Conservation (phyloP, 192 early-diverging fungal genomes). For the Coemansia sp. region DNA sequence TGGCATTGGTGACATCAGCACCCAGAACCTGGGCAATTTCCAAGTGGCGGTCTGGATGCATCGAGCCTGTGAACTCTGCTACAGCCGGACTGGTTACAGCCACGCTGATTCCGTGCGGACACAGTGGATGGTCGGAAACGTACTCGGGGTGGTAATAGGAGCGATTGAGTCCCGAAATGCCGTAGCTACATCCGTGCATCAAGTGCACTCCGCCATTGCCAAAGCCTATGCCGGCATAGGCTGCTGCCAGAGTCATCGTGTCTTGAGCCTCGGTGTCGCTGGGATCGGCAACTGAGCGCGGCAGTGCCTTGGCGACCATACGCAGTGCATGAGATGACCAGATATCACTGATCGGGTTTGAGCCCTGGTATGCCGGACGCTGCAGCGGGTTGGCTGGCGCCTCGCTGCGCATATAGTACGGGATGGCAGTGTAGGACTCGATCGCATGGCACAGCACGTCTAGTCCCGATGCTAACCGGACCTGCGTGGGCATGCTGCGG, state of each 20-base stretch:
- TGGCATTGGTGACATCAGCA: slow-evolving; percentile 63
- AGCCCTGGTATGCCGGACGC: slow-evolving; percentile 88
- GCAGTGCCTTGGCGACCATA: slow-evolving; percentile 79
- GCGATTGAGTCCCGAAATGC: slow-evolving; percentile 83
- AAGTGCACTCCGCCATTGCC: slow-evolving; percentile 89
- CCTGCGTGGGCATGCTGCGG: slow-evolving; percentile 78
- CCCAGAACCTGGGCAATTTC: slow-evolving; percentile 76
- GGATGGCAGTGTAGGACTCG: slow-evolving; percentile 89
- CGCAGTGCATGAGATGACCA: slow-evolving; percentile 79
- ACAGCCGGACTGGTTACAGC: slow-evolving; percentile 90
- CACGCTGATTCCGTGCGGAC: slow-evolving; percentile 80
- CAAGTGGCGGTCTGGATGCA: slow-evolving; percentile 82
- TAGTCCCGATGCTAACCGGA: slow-evolving; percentile 80
- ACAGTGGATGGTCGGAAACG: slow-evolving; percentile 68
- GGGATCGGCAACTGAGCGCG: slow-evolving; percentile 66
- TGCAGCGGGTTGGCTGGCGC: slow-evolving; percentile 76
- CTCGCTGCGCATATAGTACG: slow-evolving; percentile 72
- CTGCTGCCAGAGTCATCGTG: slow-evolving; percentile 84
- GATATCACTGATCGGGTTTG: slow-evolving; percentile 89
- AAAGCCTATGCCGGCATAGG: slow-evolving; percentile 88
- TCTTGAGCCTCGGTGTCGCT: slow-evolving; percentile 69
- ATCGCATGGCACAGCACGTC: slow-evolving; percentile 91
- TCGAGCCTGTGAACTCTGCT: slow-evolving; percentile 76
- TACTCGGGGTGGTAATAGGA: slow-evolving; percentile 81
- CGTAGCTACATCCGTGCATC: slow-evolving; percentile 80